Conservation (phyloP, 306 rosid genomes). For the Pyrus bretschneideri region DNA sequence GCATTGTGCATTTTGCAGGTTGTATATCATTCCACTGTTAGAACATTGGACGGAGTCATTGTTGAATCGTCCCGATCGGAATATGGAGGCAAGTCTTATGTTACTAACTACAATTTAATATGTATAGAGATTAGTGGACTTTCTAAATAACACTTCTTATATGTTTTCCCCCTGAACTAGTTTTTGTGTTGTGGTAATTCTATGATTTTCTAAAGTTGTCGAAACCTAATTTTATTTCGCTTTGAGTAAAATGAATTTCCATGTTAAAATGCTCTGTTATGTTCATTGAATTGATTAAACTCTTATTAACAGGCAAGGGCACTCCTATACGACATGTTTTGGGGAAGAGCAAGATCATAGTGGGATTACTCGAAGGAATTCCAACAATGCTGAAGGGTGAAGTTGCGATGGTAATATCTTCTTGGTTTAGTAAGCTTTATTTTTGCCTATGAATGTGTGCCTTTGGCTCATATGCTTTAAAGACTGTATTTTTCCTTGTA, state of each 20-base stretch:
- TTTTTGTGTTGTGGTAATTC: background rate
- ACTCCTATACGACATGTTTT: conserved; percentile 60
- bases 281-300: conserved; percentile 16
- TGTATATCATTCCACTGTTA: conserved; percentile 68
- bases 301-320: conserved; percentile 61
- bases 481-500: conserved; percentile 16
- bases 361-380: conserved; percentile 91
- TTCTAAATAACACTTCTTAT: background rate
- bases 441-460: background rate
- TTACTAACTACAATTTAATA: background rate
- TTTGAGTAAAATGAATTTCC: background rate
- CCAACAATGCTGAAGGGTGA: conserved; percentile 95
- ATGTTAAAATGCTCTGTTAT: conserved; percentile 7
- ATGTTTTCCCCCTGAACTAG: background rate
- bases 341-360: conserved; percentile 86
- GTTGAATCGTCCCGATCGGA: conserved; percentile 75
- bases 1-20: conserved; percentile 42
- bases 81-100: conserved; percentile 58
- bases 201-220: background rate
- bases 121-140: background rate
- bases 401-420: conserved; percentile 75
- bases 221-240: background rate
- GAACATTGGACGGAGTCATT: conserved; percentile 84
- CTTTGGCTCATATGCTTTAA: conserved; percentile 2
- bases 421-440: background rate